These are phyloP conservation scores for Coelastrella sp. DNA, from an alignment of 139 green algal species.

Conservation along the genomic window DNA sequence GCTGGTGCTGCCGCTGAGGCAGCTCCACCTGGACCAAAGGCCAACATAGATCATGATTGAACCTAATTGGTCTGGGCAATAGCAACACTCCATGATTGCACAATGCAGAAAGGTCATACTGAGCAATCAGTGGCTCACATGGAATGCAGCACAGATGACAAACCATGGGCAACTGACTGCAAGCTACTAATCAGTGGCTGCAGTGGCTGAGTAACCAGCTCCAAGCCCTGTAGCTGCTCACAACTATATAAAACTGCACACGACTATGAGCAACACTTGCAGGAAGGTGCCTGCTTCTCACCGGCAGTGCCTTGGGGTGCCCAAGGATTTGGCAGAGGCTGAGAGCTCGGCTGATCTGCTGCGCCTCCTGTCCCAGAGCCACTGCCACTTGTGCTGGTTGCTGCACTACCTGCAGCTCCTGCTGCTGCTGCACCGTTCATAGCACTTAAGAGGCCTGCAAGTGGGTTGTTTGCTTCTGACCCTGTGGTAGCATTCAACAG, in stretches of 20 bases:
- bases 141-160: no score
- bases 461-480: constrained; percentile 65
- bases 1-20: constrained; percentile 5
- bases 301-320: constrained; percentile 42
- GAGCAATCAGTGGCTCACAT: no score
- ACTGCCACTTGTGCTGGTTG: constrained; percentile 1
- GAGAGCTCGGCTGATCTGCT: constrained; percentile 53
- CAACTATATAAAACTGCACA: no score
- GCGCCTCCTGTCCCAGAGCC: constrained; percentile 24
- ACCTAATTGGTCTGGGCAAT: no score
- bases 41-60: no score
- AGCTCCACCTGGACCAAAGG: neutral
- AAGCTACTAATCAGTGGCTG: no score
- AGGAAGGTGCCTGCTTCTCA: neutral
- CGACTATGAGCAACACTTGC: neutral
- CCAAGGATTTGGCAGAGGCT: constrained; percentile 98
- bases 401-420: neutral
- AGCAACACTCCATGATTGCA: no score
- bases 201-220: neutral
- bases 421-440: constrained; percentile 29
- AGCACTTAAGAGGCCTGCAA: constrained; percentile 56
- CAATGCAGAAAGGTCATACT: no score
- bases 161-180: no score
- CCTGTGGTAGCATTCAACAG: constrained; percentile 81
- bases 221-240: neutral